Base-by-base conservation (phyloP, 805 yeast genomes). In the Yueomyces sp. region DNA sequence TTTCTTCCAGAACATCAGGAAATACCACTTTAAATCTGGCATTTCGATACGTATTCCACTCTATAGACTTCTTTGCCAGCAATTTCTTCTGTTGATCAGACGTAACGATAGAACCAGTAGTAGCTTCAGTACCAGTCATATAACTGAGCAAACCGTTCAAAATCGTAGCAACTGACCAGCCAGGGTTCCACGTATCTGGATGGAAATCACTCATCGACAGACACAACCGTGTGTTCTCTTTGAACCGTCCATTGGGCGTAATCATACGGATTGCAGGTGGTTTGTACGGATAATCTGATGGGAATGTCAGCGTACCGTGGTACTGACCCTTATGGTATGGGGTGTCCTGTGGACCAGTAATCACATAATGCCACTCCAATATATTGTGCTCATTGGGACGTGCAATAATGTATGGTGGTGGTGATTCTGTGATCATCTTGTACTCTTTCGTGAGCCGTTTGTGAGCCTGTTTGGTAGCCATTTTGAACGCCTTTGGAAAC, bases 151-250 rank as follows among this genome's bases (percentile, higher is more conserved):
- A 66, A 0, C 96, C 97, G 8, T 79, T 84, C 52, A 88, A 69
- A 26, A 88, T 88, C 0, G 96, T 87, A 33, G 85, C 70, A 28
- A 88, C 96, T 39, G 87, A 78, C 96, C 96, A 88, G 5, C 94
- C 86, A 1, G 97, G 96, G 60, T 88, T 87, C 97, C 97, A 88
- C 1, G 82, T 68, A 60, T 87, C 92, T 3, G 95, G 96, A 54
- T 88, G 97, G 61, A 77, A 88, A 64, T 88, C 96, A 54, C 94
- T 81, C 81, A 88, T 87, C n/a, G 88, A 79, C 41, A 88, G 67
- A 64, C 97, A 88, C 29, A 88, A 69, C 41, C 95, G 68, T 3
- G 86, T 79, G 59, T 85, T 85, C 45, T 86, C 74, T 46, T 78
- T 76, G 59, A 88, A 88, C 42, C 95, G 69, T 3, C 96, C 96